These are phyloP conservation scores for Lentinula detonsa DNA, from an alignment of 768 basidiomycete genomes.

Conservation along the genomic window DNA sequence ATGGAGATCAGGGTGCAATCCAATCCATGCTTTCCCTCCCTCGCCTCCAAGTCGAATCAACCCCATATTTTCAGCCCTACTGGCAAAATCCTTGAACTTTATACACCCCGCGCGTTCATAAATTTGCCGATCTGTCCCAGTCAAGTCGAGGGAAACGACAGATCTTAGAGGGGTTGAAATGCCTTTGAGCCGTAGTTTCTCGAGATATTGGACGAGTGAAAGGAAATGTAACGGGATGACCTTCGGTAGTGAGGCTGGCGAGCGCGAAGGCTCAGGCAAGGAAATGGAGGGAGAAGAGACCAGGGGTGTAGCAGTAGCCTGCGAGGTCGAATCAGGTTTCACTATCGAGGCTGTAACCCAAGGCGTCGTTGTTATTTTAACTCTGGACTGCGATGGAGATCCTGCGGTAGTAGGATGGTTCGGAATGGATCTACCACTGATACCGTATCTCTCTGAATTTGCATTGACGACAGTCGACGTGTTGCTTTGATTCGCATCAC, in stretches of 20 bases:
- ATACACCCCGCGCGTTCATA: background rate
- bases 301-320: no score
- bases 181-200: background rate
- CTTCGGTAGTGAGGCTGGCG: background rate
- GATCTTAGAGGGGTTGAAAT: background rate
- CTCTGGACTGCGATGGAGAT: no score
- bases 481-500: background rate
- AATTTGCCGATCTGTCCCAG: background rate
- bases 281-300: background rate
- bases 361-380: no score
- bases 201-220: background rate
- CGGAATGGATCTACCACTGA: no score
- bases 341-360: no score
- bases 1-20: background rate
- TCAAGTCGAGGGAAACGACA: background rate
- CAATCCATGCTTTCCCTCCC: background rate
- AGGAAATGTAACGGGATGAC: background rate
- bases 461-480: no score
- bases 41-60: background rate
- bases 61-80: background rate
- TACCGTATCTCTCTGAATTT: no score
- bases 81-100: background rate
- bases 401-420: no score
- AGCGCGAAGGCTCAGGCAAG: background rate
- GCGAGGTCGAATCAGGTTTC: background rate